These are phyloP conservation scores for Arabidopsis suecica DNA, from an alignment of 345 rosid genomes.

Conservation along the genomic window DNA sequence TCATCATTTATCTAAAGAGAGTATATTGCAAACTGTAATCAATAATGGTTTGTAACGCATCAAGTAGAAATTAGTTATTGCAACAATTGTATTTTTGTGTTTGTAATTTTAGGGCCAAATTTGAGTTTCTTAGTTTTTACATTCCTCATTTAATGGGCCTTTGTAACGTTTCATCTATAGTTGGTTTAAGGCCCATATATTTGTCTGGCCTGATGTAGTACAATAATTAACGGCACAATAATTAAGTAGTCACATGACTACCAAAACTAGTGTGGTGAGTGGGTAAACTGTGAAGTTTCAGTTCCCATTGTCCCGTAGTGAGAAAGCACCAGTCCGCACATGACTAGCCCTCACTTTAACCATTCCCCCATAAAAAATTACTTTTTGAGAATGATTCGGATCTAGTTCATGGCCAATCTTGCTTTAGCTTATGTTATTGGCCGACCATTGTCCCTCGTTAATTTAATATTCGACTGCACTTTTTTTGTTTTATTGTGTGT, in stretches of 20 bases:
- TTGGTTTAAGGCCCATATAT: constrained; percentile 4
- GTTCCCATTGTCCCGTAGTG: constrained; percentile 13
- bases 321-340: constrained; percentile 14
- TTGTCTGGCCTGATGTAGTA: background rate
- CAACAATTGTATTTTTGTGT: constrained; percentile 3
- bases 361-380: background rate
- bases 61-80: background rate
- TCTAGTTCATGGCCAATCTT: too few species aligned
- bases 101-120: background rate
- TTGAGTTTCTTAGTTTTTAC: background rate
- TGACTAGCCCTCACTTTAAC: constrained; percentile 11
- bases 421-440: too few species aligned
- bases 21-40: background rate
- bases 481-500: constrained; percentile 2
- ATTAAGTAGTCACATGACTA: constrained; percentile 23
- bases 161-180: background rate
- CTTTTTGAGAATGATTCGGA: too few species aligned
- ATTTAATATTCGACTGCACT: background rate
- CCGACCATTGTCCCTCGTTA: background rate
- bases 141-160: background rate
- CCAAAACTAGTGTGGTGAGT: constrained; percentile 8
- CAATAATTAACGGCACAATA: background rate
- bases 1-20: background rate
- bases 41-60: constrained; percentile 5
- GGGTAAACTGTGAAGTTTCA: constrained; percentile 34